Evolutionary conservation across 2,329 filamentous ascomycete genomes (phyloP), one percentile per base, ranked within the genome.

Genomic region (Paramyrothecium roridum): DNA sequence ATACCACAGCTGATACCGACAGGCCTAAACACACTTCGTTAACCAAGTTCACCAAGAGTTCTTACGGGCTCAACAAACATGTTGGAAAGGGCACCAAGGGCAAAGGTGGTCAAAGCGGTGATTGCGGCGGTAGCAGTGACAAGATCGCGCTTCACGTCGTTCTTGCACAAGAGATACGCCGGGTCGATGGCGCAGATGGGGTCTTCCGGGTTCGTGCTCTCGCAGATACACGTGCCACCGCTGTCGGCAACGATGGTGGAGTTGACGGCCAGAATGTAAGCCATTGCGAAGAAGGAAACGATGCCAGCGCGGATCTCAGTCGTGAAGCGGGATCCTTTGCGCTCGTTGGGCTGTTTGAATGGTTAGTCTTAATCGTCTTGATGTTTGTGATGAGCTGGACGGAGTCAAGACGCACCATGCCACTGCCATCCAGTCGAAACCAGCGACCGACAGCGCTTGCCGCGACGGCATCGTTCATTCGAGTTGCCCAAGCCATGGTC

Each of bases 81-180:
- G 62, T 96, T 96, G 59, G 91, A 87, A 60, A 93, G 85, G 1
- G 93, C 71, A 20, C 91, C 91, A 88, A 96, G 92, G 71, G 80
- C 87, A 71, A 96, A 92, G n/a, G 85, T 88, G 3, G 88, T 84
- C 49, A 96, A 74, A 23, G 90, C 88, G 16, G 90, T n/a, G 58
- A 92, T 91, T 40, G 88, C 89, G 47, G 90, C 89, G 2, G 90
- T 93, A 2, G 87, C 89, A 3, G 90, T 93, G 55, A 93, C 85
- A 23, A 92, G 73, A 67, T 93, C 90, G 20, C 87, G 82, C 67
- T 87, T 86, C 64, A 91, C 67, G 57, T 83, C 82, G 63, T 76
- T 67, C 59, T 77, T 72, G 68, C 89, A 91, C n/a, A 87, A 72
- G 58, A 80, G 67, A 63, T 91, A 91, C 89, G 78, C 76, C 73